Conservation (phyloP, 1,139 yeast species). For the Pichia sp. region DNA sequence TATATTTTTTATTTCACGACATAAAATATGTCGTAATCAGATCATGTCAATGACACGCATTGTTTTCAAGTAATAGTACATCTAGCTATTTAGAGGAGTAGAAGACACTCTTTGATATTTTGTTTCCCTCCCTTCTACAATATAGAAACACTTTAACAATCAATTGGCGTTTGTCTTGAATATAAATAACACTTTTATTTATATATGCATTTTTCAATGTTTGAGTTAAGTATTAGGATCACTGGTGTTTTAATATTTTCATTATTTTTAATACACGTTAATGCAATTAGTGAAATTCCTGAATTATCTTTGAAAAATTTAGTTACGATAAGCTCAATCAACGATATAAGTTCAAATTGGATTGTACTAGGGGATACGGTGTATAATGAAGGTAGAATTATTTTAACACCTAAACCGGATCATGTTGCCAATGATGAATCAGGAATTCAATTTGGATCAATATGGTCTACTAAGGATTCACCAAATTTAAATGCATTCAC, state of each 20-base stretch:
- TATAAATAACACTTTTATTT: no score
- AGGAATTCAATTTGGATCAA: slow-evolving; percentile 35
- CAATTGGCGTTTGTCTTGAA: no score
- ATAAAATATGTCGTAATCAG: neutral
- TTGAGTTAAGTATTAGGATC: neutral
- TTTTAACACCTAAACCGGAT: slow-evolving; percentile 38
- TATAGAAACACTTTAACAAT: no score
- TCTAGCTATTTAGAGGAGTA: no score
- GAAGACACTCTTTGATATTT: no score
- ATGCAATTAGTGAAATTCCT: slow-evolving; percentile 16
- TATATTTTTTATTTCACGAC: neutral
- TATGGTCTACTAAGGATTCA: slow-evolving; percentile 40
- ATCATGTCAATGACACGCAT: no score
- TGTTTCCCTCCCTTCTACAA: no score
- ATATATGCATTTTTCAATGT: neutral
- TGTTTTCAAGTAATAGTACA: no score
- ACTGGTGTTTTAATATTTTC: neutral
- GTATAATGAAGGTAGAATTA: slow-evolving; percentile 37
- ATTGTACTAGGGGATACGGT: slow-evolving; percentile 29
- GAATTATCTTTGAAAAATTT: slow-evolving; percentile 36
- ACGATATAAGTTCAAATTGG: slow-evolving; percentile 30
- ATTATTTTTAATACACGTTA: neutral
- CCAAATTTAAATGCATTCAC: slow-evolving; percentile 44
- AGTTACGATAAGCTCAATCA: slow-evolving; percentile 24
- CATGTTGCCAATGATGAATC: slow-evolving; percentile 18